phyloP scores from a whole-genome alignment of 805 yeast genomes.

The Saccharomycopsis sp. region DNA sequence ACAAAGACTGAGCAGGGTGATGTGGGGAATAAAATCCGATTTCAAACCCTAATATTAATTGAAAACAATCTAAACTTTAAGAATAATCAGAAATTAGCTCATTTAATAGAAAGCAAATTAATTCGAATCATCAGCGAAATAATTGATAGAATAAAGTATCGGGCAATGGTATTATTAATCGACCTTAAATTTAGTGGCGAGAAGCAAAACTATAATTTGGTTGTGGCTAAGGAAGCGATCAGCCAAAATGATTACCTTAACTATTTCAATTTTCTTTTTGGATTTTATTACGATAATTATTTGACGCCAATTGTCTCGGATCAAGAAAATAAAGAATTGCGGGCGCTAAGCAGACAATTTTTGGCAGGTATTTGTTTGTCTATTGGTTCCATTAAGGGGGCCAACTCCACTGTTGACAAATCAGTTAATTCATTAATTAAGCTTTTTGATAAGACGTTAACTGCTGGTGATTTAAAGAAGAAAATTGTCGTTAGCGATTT shows the following conservation, averaged over 20 bases:
- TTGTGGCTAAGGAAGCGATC: conserved; percentile 5
- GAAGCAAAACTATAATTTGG: neutral
- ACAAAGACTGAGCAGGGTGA: conserved; percentile 80
- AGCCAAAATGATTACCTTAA: conserved; percentile 5
- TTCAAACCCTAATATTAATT: conserved; percentile 40
- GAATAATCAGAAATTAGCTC: conserved; percentile 11
- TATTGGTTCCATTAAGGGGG: conserved; percentile 51
- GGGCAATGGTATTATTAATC: conserved; percentile 35
- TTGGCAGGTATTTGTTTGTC: conserved; percentile 51
- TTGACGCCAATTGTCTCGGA: conserved; percentile 25
- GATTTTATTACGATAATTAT: conserved; percentile 25
- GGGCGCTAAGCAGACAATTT: conserved; percentile 30
- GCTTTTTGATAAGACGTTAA: conserved; percentile 24
- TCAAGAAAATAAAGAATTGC: conserved; percentile 1
- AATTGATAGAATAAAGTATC: conserved; percentile 44
- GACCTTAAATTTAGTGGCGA: conserved; percentile 20
- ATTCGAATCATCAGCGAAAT: conserved; percentile 58
- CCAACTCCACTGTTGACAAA: conserved; percentile 36
- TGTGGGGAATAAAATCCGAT: conserved; percentile 75
- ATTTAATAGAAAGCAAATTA: conserved; percentile 31
- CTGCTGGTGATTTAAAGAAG: neutral
- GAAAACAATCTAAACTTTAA: conserved; percentile 25
- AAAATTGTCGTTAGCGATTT: conserved; percentile 10
- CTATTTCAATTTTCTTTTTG: conserved; percentile 16
- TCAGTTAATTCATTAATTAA: conserved; percentile 35